Base-by-base conservation (phyloP, 2,329 filamentous ascomycete genomes). In the Talaromyces sp. region DNA sequence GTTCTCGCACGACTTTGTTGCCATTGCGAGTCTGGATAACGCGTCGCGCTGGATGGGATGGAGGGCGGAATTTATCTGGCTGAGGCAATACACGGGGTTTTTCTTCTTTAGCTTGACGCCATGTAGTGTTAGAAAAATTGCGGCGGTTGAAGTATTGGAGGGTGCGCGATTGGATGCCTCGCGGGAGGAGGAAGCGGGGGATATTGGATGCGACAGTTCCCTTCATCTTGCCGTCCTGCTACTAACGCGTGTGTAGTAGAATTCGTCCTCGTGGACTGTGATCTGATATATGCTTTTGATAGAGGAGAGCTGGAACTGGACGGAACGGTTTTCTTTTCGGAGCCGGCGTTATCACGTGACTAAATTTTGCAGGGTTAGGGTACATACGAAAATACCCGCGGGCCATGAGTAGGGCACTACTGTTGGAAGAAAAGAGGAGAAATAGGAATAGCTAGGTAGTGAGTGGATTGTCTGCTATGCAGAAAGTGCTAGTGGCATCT, bases 41-140 rank as follows among this genome's bases (percentile, higher is more conserved):
- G 37, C 92, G 84, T 7, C 90, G 84, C 24, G 90, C 82, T 13
- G 90, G 89, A 77, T 98, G 95, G 0, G 94, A 98, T 0, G 95
- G 95, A 2, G 95, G 94, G 57, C 91, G 91, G 83, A 97, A 98
- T 76, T 89, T 90, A 72, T 90, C 85, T 27, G 94, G 94, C 78
- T 97, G 92, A 72, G 91, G 91, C 69, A 99, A 88, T 5, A 92
- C 85, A 67, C 88, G 84, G 41, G 87, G 85, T 73, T 89, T 90
- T 65, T 67, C 62, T 22, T 67, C 50, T 56, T 24, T 45, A 14
- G 31, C 39, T 60, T 37, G 35, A 64, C 68, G 35, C 67, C 68
- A 22, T 57, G 67, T 57, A 59, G 65, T 37, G 9, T 19, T 45
- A 33, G 54, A 64, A 41, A 64, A 64, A 69, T 45, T 71, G 70